Conservation (phyloP, 225 moss, liverwort and hornwort genomes). For the Bryoerythrophyllum caledonicum region DNA sequence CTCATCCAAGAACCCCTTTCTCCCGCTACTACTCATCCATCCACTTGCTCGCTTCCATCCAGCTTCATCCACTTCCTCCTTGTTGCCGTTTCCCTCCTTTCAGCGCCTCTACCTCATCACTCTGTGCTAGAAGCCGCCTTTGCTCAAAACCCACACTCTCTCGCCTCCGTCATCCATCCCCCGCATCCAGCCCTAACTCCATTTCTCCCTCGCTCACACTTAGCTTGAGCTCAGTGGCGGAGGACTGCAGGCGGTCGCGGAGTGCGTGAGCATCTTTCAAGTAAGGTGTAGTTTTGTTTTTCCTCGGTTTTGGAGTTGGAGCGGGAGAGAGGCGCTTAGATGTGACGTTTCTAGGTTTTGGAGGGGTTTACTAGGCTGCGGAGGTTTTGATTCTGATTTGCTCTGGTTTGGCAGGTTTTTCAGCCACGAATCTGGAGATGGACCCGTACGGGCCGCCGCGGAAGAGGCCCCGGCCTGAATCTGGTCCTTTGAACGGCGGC, state of each 20-base stretch:
- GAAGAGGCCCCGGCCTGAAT: slow-evolving; percentile 92
- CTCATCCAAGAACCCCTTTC: too few relatives aligned
- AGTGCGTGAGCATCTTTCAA: too few relatives aligned
- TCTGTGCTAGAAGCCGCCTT: background rate
- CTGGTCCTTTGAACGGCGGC: slow-evolving; percentile 41
- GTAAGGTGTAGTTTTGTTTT: too few relatives aligned
- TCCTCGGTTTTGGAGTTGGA: too few relatives aligned
- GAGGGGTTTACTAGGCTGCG: too few relatives aligned
- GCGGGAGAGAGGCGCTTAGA: background rate
- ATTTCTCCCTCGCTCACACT: background rate
- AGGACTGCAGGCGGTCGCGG: too few relatives aligned
- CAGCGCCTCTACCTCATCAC: background rate
- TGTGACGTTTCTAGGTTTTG: too few relatives aligned
- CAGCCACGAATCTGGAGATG: slow-evolving; percentile 56
- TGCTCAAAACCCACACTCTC: background rate
- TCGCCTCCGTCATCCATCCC: background rate
- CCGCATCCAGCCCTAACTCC: background rate
- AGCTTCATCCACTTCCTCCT: too few relatives aligned
- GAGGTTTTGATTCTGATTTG: too few relatives aligned
- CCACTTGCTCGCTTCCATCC: too few relatives aligned
- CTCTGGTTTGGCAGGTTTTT: slow-evolving; percentile 22
- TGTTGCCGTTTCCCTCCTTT: background rate
- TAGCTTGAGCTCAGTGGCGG: too few relatives aligned
- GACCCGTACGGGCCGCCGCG: slow-evolving; percentile 95
- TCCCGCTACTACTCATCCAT: too few relatives aligned